Evolutionary conservation across 306 rosid species (phyloP), one percentile per base, ranked within the genome.

Genomic region (Rubus parviflorus): DNA sequence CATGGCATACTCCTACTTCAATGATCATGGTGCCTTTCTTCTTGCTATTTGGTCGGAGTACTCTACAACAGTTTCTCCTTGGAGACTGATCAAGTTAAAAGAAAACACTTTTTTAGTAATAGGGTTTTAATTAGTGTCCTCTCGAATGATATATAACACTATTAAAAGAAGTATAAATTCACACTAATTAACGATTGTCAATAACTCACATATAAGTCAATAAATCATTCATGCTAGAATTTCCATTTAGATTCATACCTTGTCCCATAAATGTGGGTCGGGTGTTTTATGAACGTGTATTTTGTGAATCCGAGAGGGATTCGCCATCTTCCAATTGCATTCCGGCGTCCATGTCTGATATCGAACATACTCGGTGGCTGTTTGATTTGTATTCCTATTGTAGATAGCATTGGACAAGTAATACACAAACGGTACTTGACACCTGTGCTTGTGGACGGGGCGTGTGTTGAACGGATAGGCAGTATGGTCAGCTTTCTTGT

Each of bases 21-120:
- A 92, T 82, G 69, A 74, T 69, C 82, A 92, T 3, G 2, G 61
- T 77, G 40, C 82, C 86, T 38, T 85, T 80, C 82, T 75, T 84
- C 77, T 83, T 79, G 2, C 84, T 41, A 25, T 35, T 11, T 2
- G 72, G 77, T 57, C 25, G 22, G 48, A 70, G 49, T 48, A 90
- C 72, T 83, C 86, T 88, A 72, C 97, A 92, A 58, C 93, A 92
- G 19, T 87, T 92, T 72, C 90, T 92, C 80, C 97, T 90, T 5
- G 95, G 90, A 68, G 93, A 72, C 97, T 92, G 85, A 25, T 35
- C 81, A 70, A 81, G 65, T 40, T 42, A 48, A 37, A 66, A 20
- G 1, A 46, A 57, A 57, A 41, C 4, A 7, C 13, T 12, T 16
- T 30, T 49, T 75, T 10, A 75, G 2, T 54, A 2, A 4, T 3